Percentiles rank a stretch among this genome's conserved stretches.
Conservation (phyloP, 306 rosid genomes). For the Oemleria cerasiformis region DNA sequence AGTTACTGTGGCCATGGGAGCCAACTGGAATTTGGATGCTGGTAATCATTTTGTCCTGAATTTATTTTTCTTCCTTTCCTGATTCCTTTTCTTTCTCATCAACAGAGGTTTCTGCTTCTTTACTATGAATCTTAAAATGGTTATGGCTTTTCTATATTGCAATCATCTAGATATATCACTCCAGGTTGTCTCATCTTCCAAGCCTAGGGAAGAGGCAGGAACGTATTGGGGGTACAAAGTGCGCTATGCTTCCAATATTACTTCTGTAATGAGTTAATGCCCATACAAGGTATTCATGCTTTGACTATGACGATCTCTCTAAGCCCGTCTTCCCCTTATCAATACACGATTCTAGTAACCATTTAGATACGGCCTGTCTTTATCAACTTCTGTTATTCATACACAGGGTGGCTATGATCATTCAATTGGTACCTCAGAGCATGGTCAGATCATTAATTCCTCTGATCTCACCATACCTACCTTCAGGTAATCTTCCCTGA, state of each 20-base stretch:
- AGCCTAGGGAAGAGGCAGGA: constrained; percentile 82
- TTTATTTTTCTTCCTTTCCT: constrained; percentile 6
- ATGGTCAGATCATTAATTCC: constrained; percentile 60
- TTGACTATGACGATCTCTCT: neutral
- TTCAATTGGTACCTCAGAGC: constrained; percentile 95
- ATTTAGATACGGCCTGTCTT: constrained; percentile 5
- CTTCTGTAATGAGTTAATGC: constrained; percentile 62
- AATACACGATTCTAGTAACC: constrained; percentile 9
- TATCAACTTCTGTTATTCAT: constrained; percentile 17
- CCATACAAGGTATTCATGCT: constrained; percentile 52
- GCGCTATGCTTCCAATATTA: constrained; percentile 77
- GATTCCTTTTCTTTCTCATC: neutral
- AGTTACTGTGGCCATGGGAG: constrained; percentile 96
- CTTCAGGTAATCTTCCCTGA: constrained; percentile 50
- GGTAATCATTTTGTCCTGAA: constrained; percentile 41
- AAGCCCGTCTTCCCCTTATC: neutral
- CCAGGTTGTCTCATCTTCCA: constrained; percentile 64
- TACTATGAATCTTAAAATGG: constrained; percentile 12
- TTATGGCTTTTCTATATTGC: constrained; percentile 9
- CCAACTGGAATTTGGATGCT: constrained; percentile 67
- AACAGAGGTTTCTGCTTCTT: neutral
- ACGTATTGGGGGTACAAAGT: constrained; percentile 92
- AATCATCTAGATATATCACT: constrained; percentile 48
- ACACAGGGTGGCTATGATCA: constrained; percentile 89
- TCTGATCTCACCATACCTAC: constrained; percentile 72